Evolutionary conservation across 257 asterid genomes (phyloP), one percentile per base, ranked within the genome.

Genomic region (Scutellaria baicalensis): DNA sequence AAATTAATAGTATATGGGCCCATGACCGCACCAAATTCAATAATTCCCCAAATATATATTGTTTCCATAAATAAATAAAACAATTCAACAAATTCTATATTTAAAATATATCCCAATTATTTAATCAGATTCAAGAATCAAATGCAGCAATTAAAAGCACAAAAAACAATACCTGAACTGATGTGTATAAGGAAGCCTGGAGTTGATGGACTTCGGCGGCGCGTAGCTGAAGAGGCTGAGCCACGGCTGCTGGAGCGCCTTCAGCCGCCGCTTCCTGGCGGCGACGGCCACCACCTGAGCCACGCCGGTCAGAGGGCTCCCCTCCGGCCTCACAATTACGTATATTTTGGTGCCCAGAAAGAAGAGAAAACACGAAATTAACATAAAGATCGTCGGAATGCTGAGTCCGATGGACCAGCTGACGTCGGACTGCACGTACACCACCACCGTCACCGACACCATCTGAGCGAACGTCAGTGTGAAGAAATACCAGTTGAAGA

Each of bases 401-500:
- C 79, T 85, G 0, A 90, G 80, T 5, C 96, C 96, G 27, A 90
- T 77, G 0, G 91, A 49, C 96, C 96, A 90, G 35, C 86, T 90
- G 50, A 84, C 38, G 65, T 86, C 84, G 1, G 93, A 60, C 42
- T 90, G 96, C 13, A 90, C 83, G 75, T 90, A 90, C 0, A 90
- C 96, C 7, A 90, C 89, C 8, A 74, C 63, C 2, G 96, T 90
- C 6, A 85, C 82, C 0, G 96, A 86, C 20, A 88, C 71, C 88
- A 86, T 77, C 71, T 81, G 85, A 1, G 96, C 96, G 56, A 90
- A 90, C 0, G 96, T 88, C 16, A 85, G 64, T 5, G 96, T 88
- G 80, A 90, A 78, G 68, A 88, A 90, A 5, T 90, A 90, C 96
- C 96, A 90, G 17, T 90, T 90, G 87, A 90, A 90, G 82, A 90